Base-by-base conservation (phyloP, 306 rosid species). In the Erythrophleum fordii region DNA sequence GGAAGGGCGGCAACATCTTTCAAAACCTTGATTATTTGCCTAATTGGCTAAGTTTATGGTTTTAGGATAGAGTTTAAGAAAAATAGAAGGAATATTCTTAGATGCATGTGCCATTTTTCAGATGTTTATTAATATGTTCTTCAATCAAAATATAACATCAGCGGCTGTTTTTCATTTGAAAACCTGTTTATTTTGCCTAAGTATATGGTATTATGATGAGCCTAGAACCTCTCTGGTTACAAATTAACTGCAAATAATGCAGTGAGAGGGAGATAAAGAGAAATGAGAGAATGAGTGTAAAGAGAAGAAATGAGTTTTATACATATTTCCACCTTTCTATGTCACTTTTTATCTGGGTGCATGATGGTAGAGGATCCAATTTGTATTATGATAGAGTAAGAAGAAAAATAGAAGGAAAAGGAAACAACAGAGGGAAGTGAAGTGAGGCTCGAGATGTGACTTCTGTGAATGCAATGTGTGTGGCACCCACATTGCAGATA, bases 401-500 rank as follows among this genome's bases (percentile, higher is more conserved):
- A 53, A 48, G 45, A 76, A 76, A 48, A 65, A 18, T 6, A 41
- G 35, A 53, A 70, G 41, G 45, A 66, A 66, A 37, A 52, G 25
- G 59, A n/a, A 52, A 17, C 70, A 35, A 35, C 16, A 65, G n/a
- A 17, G 11, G 26, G 14, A 18, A 66, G 49, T 46, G 26, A 14
- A 29, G 53, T 62, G 35, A 69, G 20, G 53, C 6, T 4, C 45
- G 58, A 44, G 74, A 12, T 44, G 37, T 69, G 78, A 68, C 17
- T 64, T 9, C 6, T 26, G 80, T 55, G 25, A 84, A 46, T 78
- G 82, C 70, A 72, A 53, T 64, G 59, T 75, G 25, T 48, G 85
- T 80, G 88, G 83, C 25, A 58, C 86, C 88, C 81, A 68, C 65
- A 75, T 70, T 74, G 66, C 81, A 78, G 72, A 85, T 78, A 55